phyloP scores from a whole-genome alignment of 108 stramenopile genomes.

The Aurantiochytrium sp. region DNA sequence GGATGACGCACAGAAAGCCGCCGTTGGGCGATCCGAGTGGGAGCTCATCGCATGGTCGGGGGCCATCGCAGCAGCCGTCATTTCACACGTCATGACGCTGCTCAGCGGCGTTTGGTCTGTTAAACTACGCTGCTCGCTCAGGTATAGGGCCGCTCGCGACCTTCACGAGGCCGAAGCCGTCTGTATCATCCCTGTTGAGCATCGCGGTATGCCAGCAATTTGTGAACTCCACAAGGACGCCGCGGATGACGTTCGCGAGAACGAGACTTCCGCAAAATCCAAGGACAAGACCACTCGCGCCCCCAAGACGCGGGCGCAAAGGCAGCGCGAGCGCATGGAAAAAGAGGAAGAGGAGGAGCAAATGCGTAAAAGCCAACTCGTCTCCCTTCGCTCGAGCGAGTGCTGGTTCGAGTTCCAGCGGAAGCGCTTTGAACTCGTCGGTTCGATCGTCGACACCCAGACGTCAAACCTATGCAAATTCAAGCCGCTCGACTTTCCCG shows the following conservation, averaged over 20 bases:
- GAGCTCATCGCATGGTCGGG: not conserved
- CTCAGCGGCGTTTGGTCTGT: not conserved
- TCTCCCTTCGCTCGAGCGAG: not conserved
- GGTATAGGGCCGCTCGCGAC: not conserved
- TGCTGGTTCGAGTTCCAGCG: conserved; percentile 17
- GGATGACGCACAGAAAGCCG: not conserved
- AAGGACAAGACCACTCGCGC: not conserved
- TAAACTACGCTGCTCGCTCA: not conserved
- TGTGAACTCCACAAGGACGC: not conserved
- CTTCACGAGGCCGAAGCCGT: not conserved
- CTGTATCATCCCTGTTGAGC: not conserved
- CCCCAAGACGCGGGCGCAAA: not conserved
- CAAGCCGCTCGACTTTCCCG: not conserved
- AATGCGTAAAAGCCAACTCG: not conserved
- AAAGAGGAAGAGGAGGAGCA: not conserved
- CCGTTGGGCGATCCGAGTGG: not conserved
- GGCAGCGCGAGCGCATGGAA: not conserved
- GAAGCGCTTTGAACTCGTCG: not conserved
- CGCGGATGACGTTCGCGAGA: too few species aligned
- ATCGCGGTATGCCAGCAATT: not conserved
- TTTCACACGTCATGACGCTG: not conserved
- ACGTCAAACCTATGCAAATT: not conserved
- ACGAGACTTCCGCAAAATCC: too few species aligned
- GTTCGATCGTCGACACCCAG: not conserved
- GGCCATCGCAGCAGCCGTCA: not conserved